phyloP scores from a whole-genome alignment of 176 grass and related monocot species.

The Hordeum vulgare region MorexV3_pseudomolecules_assembly NC_058523.1:525010147-525010646 shows the following conservation, averaged over 20 bases:
- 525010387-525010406: background rate
- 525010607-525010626: background rate
- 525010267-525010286: background rate
- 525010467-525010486: background rate
- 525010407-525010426: background rate
- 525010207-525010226: background rate
- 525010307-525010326: background rate
- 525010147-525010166: background rate
- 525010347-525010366: background rate
- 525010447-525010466: constrained; percentile 10
- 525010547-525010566: constrained; percentile 41
- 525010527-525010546: background rate
- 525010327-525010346: background rate
- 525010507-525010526: background rate
- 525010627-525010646: constrained; percentile 23
- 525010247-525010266: background rate
- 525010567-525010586: background rate
- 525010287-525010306: background rate
- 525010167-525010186: background rate
- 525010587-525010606: background rate
- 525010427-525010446: background rate
- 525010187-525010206: background rate
- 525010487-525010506: background rate
- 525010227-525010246: background rate
- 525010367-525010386: background rate